A percentile compares a stretch with the other conserved stretches of the same genome.
Conservation (phyloP, 352 stramenopile genomes). For the Globisporangium alternatum region DNA sequence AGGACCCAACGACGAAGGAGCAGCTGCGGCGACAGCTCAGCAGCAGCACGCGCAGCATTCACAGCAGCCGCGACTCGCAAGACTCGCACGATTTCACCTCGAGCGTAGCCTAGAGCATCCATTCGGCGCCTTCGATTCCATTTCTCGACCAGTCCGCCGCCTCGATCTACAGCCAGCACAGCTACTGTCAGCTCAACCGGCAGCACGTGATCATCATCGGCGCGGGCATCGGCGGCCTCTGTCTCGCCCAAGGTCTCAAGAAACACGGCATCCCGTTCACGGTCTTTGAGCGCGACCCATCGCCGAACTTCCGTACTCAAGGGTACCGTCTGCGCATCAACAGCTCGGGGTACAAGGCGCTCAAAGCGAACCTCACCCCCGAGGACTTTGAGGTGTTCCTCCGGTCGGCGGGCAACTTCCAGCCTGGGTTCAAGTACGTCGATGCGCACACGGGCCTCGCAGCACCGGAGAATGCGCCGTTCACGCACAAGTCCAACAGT, state of each 20-base stretch:
- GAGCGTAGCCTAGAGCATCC: constrained; percentile 1
- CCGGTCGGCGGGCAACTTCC: constrained; percentile 46
- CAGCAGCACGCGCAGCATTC: constrained; percentile 19
- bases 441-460: constrained; percentile 30
- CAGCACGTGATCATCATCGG: constrained; percentile 43
- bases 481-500: constrained; percentile 10
- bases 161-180: neutral
- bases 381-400: constrained; percentile 58
- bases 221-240: constrained; percentile 53
- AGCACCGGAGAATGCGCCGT: constrained; percentile 9
- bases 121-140: constrained; percentile 3
- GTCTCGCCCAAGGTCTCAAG: constrained; percentile 54
- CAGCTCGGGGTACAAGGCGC: constrained; percentile 49
- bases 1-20: no score
- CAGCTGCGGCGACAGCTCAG: constrained; percentile 10
- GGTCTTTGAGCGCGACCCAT: constrained; percentile 59
- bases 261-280: constrained; percentile 64
- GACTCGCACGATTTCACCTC: constrained; percentile 6
- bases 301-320: constrained; percentile 58
- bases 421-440: constrained; percentile 42
- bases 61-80: neutral
- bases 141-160: neutral
- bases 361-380: constrained; percentile 41
- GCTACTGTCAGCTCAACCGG: constrained; percentile 1
- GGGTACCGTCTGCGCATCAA: constrained; percentile 66